Evolutionary conservation across 495 filamentous ascomycete species (phyloP).

Genomic region (Rhypophila decipiens): DNA sequence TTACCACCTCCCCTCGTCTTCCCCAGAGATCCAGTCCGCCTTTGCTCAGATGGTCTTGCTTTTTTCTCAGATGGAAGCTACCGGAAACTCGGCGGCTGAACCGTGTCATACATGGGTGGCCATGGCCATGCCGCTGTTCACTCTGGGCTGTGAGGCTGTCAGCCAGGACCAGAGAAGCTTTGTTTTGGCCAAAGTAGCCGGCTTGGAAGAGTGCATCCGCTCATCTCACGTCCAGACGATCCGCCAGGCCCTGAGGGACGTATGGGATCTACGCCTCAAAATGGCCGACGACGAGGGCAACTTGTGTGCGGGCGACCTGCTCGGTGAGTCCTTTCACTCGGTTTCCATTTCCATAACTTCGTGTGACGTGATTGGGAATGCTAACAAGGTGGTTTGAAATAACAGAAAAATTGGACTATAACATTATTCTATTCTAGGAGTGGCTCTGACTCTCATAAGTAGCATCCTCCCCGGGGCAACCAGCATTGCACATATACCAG

Average conservation of each 20-base stretch:
- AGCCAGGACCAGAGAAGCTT: conserved; percentile 9
- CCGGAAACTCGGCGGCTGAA: background rate
- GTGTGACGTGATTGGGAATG: background rate
- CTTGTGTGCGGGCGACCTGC: conserved; percentile 7
- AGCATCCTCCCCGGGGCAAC: background rate
- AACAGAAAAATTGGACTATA: conserved; percentile 11
- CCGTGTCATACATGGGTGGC: conserved; percentile 13
- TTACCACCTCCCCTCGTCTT: conserved; percentile 9
- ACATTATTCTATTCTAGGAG: conserved; percentile 13
- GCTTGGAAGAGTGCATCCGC: conserved; percentile 11
- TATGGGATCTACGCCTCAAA: conserved; percentile 7
- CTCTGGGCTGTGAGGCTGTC: conserved; percentile 13
- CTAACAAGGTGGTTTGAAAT: background rate
- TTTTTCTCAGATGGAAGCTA: background rate
- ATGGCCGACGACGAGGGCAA: conserved; percentile 6
- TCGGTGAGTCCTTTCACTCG: conserved; percentile 7
- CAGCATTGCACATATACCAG: background rate
- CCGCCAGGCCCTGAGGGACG: conserved; percentile 10
- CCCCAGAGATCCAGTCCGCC: conserved; percentile 4
- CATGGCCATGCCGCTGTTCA: conserved; percentile 19
- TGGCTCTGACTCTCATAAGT: background rate
- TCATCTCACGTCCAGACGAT: conserved; percentile 10
- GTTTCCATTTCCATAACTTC: background rate
- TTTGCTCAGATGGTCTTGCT: conserved; percentile 5
- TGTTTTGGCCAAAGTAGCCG: conserved; percentile 10